Evolutionary conservation across 169 alveolate species (phyloP), one percentile per base, ranked within the genome.

Genomic region (Plasmodium berghei): DNA sequence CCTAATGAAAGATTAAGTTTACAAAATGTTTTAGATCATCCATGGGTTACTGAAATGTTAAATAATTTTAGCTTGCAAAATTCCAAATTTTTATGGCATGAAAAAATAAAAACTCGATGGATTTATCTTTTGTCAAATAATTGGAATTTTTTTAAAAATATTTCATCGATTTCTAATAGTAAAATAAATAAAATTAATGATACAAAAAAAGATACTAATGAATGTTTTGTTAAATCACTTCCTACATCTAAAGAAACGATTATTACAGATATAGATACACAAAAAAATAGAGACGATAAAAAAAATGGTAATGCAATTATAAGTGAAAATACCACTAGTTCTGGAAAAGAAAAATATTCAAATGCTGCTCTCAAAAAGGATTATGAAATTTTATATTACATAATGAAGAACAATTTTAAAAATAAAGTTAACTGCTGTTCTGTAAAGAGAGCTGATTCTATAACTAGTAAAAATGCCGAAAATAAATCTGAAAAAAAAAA

Each of bases 1-100:
- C 96, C 97, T 12, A 62, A 24, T 16, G 88, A 86, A 22, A 45
- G 97, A 45, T 90, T 95, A 92, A 90, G 94, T 10, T 71, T 94
- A 73, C 67, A 88, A 40, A 88, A 93, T 69, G 97, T 94, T 1
- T 73, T 93, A 9, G 90, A 92, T 28, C 97, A 94, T 63, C 93
- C 96, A 28, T 93, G 95, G 95, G 87, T 73, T 9, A 86, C 90
- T 10, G 90, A 80, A 56, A 80, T 80, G 90, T 54, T 80, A 55
- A 80, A 80, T 62, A 80, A 67, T 67, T 80, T 80, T 54, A 80
- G 90, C 42, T 58, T 80, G 10, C 77, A 66, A 45, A 80, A 80
- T 42, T 80, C 90, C 0, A 80, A 64, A 34, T 80, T 80, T 46
- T 42, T 80, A 24, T 80, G 90, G 90, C 80, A 80, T 80, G 90